These are phyloP conservation scores for Nidula microcarpa DNA, from an alignment of 768 basidiomycete species.

Conservation along the genomic window DNA sequence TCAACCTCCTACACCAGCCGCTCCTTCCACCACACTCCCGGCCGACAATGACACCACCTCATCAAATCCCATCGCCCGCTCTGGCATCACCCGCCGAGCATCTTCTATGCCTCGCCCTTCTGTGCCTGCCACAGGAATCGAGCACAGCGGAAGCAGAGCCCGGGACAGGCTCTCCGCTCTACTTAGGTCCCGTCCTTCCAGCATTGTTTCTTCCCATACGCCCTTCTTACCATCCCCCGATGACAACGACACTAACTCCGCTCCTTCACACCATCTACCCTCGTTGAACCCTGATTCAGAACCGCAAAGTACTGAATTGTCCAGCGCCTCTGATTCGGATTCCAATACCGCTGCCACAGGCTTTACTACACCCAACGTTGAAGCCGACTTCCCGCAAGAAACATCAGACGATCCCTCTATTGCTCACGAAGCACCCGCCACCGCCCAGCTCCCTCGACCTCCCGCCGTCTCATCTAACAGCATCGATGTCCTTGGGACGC, in stretches of 20 bases:
- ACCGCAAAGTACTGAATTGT: not conserved
- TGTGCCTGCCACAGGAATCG: conserved; percentile 1
- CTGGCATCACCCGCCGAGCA: conserved; percentile 13
- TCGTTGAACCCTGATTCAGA: not conserved
- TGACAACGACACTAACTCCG: not conserved
- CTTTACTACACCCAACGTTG: not conserved
- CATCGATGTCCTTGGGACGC: conserved; percentile 80
- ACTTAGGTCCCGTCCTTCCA: conserved; percentile 29
- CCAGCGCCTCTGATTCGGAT: not conserved
- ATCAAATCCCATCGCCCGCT: conserved; percentile 11
- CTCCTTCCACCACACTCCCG: conserved; percentile 7
- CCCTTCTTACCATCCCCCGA: conserved; percentile 7
- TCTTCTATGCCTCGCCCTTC: conserved; percentile 1
- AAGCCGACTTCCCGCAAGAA: not conserved
- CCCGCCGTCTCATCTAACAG: conserved; percentile 62
- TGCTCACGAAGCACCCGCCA: conserved; percentile 8
- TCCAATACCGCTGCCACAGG: not conserved
- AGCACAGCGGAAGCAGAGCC: conserved; percentile 11
- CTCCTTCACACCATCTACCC: not conserved
- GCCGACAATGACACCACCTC: not conserved
- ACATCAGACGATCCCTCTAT: not conserved
- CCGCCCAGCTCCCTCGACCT: conserved; percentile 10
- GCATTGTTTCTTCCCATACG: conserved; percentile 4
- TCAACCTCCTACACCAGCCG: conserved; percentile 12
- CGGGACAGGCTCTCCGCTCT: conserved; percentile 29